These are phyloP conservation scores for Rhododendron henanense DNA, from an alignment of 148 eudicot species.

Conservation along the genomic window DNA sequence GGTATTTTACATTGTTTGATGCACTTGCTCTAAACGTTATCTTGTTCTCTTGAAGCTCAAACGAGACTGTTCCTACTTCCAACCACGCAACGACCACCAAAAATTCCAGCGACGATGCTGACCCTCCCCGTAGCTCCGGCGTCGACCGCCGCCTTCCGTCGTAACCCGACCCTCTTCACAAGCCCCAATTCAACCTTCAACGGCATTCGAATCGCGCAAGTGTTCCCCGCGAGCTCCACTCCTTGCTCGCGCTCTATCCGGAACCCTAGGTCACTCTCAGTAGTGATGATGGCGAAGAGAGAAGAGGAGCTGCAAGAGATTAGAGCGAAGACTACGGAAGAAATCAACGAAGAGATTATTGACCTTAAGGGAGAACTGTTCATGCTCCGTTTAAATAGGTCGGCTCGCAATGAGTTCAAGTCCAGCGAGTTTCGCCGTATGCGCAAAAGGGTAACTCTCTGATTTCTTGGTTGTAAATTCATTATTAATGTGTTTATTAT, in stretches of 20 bases:
- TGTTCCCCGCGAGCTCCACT: conserved; percentile 11
- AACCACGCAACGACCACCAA: background rate
- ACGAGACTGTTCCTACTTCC: too few species aligned
- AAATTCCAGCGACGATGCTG: conserved; percentile 28
- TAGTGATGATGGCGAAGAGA: conserved; percentile 73
- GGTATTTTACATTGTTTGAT: too few species aligned
- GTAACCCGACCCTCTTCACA: conserved; percentile 22
- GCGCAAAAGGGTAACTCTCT: conserved; percentile 61
- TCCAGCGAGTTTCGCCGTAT: conserved; percentile 77
- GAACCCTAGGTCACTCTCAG: conserved; percentile 18
- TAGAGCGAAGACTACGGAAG: conserved; percentile 60
- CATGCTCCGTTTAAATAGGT: conserved; percentile 73
- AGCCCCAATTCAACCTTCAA: conserved; percentile 49
- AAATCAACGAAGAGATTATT: conserved; percentile 66
- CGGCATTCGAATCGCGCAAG: conserved; percentile 45
- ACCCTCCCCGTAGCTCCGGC: conserved; percentile 32
- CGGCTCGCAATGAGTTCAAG: conserved; percentile 77
- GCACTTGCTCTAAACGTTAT: too few species aligned
- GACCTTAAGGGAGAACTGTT: conserved; percentile 90
- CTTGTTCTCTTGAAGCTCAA: background rate
- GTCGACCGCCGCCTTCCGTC: conserved; percentile 24
- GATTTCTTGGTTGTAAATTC: background rate
- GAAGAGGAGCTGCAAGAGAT: conserved; percentile 79
- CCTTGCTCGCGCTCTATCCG: conserved; percentile 8
- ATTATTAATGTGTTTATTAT: background rate